Evolutionary conservation across 2,329 filamentous ascomycete genomes (phyloP), one percentile per base, ranked within the genome.

Genomic region (Beauveria brongniartii): DNA sequence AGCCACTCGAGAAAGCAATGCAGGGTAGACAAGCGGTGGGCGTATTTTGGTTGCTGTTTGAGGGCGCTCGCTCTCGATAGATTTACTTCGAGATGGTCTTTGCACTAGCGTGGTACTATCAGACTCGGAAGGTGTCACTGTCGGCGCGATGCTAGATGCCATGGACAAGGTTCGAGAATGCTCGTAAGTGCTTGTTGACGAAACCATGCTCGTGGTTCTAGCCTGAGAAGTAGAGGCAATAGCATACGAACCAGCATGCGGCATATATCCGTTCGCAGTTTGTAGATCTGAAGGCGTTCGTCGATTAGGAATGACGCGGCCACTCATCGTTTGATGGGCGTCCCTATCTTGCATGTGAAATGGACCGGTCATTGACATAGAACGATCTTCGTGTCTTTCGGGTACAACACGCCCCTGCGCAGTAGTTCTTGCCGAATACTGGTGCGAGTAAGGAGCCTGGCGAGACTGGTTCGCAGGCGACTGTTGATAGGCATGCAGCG

Each of bases 291-390:
- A 73, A 62, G 73, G 79, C 61, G 73, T 78, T 68, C 76, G 78
- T 80, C 74, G 83, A 68, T 87, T 90, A 3, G 94, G 94, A 66
- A 99, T 96, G 22, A 96, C 82, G 66, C 94, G 85, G 53, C 94
- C 94, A 71, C 90, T 96, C 85, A 93, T 95, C 6, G 92, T 97
- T 74, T 97, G 93, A 72, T 94, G 89, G 50, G 92, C 80, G 68
- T 90, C 89, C 63, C 84, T 82, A 67, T 95, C 91, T 59, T 88
- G 81, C 3, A 87, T 82, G 67, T 91, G 72, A 63, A 77, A 80
- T 22, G 73, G 90, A 10, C 90, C 91, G 5, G 89, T 94, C 88
- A 99, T 88, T 51, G 93, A 96, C 94, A 97, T 97, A 64, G 94
- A 87, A 62, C 94, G 85, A 73, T 97, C 93, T 68, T 95, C 91